Evolutionary conservation across 164 flowering plant genomes (phyloP), one percentile per base, ranked within the genome.

Genomic region (Tinospora cordifolia): DNA sequence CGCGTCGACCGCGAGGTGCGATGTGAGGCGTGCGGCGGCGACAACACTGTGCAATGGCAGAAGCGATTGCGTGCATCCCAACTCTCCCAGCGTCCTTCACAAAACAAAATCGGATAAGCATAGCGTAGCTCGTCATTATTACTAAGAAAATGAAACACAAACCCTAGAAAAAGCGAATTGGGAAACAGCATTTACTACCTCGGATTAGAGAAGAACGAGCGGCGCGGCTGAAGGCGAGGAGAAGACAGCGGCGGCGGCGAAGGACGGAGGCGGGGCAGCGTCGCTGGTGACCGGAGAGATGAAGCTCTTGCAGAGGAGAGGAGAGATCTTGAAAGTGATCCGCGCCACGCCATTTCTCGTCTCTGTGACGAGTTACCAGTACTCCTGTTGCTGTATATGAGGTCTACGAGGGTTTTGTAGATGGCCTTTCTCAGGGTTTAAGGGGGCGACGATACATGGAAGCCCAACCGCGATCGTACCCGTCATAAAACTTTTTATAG

Each of bases 301-400:
- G 90, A 76, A 22, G 85, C 51, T 74, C 97, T 84, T 3, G 93
- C 86, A 39, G 90, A 30, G 66, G 94, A 83, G 66, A 85, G 58
- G 15, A 88, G 69, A 12, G 96, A 84, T 63, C 96, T 82, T 2
- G 93, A 81, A 24, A 84, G 26, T 9, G 95, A 88, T 72, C 91
- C 92, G 30, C 96, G 90, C 86, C 85, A 87, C 75, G 97, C 98
- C 93, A 90, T 90, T 74, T 34, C 38, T 54, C 40, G 26, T 62
- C 41, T 70, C 36, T 19, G 17, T 17, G 0, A 2, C 0, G 46
- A 2, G 27, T 21, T 21, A n/a, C n/a, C n/a, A n/a, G n/a, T 19
- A 57, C 13, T 25, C 57, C 15, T 17, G 44, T 38, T 64, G 41
- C 27, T 2, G 24, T 26, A 36, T 9, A 9, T 15, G 38, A 9